These are phyloP conservation scores for Pythium sp. DNA, from an alignment of 352 stramenopile species.

Conservation along the genomic window DNA sequence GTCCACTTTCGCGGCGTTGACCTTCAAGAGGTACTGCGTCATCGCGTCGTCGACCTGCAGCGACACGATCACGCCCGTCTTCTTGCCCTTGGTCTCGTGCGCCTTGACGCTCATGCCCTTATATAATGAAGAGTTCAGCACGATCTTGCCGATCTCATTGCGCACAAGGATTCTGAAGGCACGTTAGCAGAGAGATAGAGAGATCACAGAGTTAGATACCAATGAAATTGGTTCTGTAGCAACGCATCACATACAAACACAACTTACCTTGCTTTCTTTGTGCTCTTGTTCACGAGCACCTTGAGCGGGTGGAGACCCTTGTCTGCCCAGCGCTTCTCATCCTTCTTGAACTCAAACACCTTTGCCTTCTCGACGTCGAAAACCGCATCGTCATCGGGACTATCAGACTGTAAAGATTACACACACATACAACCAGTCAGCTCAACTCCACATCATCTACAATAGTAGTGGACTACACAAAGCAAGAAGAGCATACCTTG, in stretches of 20 bases:
- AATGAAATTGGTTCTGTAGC: constrained; percentile 3
- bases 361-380: constrained; percentile 81
- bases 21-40: constrained; percentile 74
- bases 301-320: constrained; percentile 81
- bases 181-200: background rate
- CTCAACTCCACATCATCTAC: background rate
- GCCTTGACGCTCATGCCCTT: constrained; percentile 65
- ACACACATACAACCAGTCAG: constrained; percentile 1
- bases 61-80: constrained; percentile 59
- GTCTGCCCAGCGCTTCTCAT: constrained; percentile 87
- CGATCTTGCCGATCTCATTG: constrained; percentile 87
- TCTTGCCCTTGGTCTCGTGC: constrained; percentile 79
- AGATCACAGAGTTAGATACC: constrained; percentile 8
- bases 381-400: constrained; percentile 63
- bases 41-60: constrained; percentile 59
- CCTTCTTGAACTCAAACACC: constrained; percentile 84
- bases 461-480: background rate
- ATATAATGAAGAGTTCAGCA: constrained; percentile 81
- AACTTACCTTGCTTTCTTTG: constrained; percentile 55
- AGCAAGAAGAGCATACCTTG: constrained; percentile 44
- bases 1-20: constrained; percentile 63
- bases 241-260: background rate
- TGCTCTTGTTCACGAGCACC: constrained; percentile 72
- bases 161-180: constrained; percentile 63
- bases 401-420: constrained; percentile 39